Percentiles rank a stretch among this genome's conserved stretches.
These are phyloP conservation scores for Ascodesmis nigricans DNA, from an alignment of 495 filamentous ascomycete species.

Conservation along the genomic window DNA sequence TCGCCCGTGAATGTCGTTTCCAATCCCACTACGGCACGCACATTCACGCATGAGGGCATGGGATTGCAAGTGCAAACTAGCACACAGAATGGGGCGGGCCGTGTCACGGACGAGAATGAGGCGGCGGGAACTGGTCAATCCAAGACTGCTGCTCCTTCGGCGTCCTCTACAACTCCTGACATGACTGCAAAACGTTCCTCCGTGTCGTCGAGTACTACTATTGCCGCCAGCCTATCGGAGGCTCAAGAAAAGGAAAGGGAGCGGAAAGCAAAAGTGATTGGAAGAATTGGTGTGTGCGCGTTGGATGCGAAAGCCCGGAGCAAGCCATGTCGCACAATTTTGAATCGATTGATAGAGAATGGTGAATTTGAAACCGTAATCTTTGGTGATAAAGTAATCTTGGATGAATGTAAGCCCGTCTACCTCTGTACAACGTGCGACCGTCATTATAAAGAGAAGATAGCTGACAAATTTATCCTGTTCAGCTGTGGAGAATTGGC, in stretches of 20 bases:
- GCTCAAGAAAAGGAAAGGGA: slow-evolving; percentile 13
- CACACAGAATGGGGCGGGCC: no score
- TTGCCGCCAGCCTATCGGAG: slow-evolving; percentile 26
- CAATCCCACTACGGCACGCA: slow-evolving; percentile 17
- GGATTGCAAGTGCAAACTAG: slow-evolving; percentile 14
- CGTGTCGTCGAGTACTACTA: slow-evolving; percentile 14
- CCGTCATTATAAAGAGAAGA: neutral
- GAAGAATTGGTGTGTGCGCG: slow-evolving; percentile 78
- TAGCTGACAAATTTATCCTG: slow-evolving; percentile 4
- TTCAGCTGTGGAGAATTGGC: slow-evolving; percentile 48
- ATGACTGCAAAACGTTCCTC: slow-evolving; percentile 17
- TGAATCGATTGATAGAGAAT: slow-evolving; percentile 72
- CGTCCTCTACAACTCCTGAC: neutral
- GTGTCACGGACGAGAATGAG: no score
- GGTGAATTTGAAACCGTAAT: slow-evolving; percentile 90
- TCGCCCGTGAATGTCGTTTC: slow-evolving; percentile 21
- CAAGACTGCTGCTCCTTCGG: slow-evolving; percentile 5
- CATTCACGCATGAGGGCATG: slow-evolving; percentile 17
- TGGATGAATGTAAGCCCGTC: slow-evolving; percentile 86
- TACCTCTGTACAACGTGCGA: slow-evolving; percentile 16
- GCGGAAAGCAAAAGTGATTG: slow-evolving; percentile 23
- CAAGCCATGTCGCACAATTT: slow-evolving; percentile 85
- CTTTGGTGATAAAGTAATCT: slow-evolving; percentile 94
- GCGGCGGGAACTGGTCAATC: no score
- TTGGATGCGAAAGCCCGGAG: slow-evolving; percentile 88